These are phyloP conservation scores for Beauveria sp. DNA, from an alignment of 2,329 filamentous ascomycete species.

Conservation along the genomic window DNA sequence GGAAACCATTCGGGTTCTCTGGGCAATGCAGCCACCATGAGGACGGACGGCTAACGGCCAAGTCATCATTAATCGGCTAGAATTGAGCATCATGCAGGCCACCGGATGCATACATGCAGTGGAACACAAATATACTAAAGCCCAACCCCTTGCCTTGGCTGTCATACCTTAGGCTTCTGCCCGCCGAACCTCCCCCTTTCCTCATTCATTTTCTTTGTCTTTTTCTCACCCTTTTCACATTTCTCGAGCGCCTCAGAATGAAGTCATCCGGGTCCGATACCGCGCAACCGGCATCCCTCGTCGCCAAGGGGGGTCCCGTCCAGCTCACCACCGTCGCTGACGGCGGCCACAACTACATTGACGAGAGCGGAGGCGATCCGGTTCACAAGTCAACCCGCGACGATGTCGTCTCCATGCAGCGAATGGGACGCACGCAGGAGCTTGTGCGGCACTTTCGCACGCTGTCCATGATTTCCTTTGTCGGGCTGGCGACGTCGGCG, in stretches of 20 bases:
- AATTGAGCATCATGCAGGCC: too few species aligned
- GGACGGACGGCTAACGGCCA: too few species aligned
- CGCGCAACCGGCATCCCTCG: not conserved
- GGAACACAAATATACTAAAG: too few species aligned
- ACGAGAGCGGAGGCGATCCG: not conserved
- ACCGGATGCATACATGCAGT: too few species aligned
- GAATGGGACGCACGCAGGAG: constrained; percentile 10
- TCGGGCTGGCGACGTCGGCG: constrained; percentile 1
- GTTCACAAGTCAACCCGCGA: not conserved
- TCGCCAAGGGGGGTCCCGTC: not conserved
- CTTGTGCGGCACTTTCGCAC: constrained; percentile 10
- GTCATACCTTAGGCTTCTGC: not conserved
- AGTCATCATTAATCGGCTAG: too few species aligned
- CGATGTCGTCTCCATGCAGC: constrained; percentile 7
- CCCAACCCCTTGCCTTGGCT: too few species aligned
- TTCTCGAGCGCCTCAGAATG: not conserved
- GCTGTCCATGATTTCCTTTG: constrained; percentile 10
- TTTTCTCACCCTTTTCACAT: not conserved
- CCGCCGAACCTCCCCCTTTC: not conserved
- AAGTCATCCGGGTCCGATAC: not conserved
- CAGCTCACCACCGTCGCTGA: not conserved
- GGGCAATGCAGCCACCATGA: too few species aligned
- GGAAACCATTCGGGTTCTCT: too few species aligned
- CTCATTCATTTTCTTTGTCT: not conserved
- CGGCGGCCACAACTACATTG: not conserved